Base-by-base conservation (phyloP, 2,329 filamentous ascomycete species). In the Fusarium xyrophilum region DNA sequence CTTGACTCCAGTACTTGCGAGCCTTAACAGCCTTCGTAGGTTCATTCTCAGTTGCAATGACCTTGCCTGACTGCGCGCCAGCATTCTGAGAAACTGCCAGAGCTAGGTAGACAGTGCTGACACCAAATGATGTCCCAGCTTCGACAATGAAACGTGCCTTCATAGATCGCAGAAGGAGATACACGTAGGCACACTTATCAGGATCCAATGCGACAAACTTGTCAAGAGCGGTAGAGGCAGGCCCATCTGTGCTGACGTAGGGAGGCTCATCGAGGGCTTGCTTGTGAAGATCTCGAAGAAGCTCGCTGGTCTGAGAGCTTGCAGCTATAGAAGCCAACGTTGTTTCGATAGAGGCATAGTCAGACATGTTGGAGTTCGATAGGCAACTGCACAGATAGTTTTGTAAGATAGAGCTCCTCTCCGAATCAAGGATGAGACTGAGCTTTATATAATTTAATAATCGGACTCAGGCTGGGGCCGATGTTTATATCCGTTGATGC, bases 21-120 rank as follows among this genome's bases (percentile, higher is more conserved):
- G 88, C 87, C 50, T 73, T 75, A 6, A 67, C 76, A 0, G 86
- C 86, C 75, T 89, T 90, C 9, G 69, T 73, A 1, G 77, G 73
- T 72, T 90, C 88, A 28, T 88, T 83, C 75, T 90, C 88, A 0
- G 88, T 90, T 0, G 82, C 87, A 70, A 89, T 85, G 1, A 90
- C 86, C 39, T 40, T 71, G 19, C 55, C 74, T 54, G 15, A 74
- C 72, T 35, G 62, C 14, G 35, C 57, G 40, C 17, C 59, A 36
- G 77, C 79, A 60, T 85, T 88, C 56, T 85, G 79, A 0, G 80
- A 80, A 1, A 86, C 84, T 0, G 86, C 88, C 4, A 89, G 78
- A 0, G 87, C 86, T 4, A 89, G 81, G 62, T 89, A 90, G 44
- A 89, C 87, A 0, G 87, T 89, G 58, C 84, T 87, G 3, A 90